Percentiles rank a stretch among this genome's conserved stretches.
Conservation (phyloP, 208 protist genomes). For the Borovskyia barvae region DNA sequence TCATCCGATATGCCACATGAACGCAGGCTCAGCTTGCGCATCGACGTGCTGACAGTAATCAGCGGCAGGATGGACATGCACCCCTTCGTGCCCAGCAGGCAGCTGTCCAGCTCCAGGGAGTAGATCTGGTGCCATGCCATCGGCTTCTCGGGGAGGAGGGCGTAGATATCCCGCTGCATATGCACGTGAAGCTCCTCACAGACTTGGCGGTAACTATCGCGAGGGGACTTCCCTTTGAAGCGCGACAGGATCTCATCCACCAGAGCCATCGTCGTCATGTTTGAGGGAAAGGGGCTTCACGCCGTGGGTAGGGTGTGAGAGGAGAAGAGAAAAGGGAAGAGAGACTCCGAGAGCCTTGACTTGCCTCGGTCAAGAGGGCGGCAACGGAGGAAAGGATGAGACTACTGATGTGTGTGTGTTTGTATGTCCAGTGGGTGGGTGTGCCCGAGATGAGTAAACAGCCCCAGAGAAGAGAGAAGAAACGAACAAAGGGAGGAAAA, state of each 20-base stretch:
- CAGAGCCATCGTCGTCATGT: constrained; percentile 74
- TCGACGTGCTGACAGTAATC: constrained; percentile 60
- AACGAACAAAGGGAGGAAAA: too few species aligned
- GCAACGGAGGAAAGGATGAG: too few species aligned
- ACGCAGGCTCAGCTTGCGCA: constrained; percentile 61
- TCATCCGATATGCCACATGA: constrained; percentile 72
- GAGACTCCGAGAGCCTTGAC: too few species aligned
- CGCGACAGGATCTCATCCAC: constrained; percentile 66
- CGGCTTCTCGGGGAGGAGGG: constrained; percentile 53
- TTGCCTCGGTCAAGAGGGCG: too few species aligned
- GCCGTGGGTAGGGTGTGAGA: not conserved
- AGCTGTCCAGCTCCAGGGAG: constrained; percentile 52
- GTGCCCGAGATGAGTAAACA: too few species aligned
- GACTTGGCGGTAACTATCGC: constrained; percentile 71
- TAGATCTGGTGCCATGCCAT: constrained; percentile 66
- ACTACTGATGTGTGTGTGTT: too few species aligned
- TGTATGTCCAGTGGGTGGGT: too few species aligned
- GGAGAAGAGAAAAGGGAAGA: not conserved
- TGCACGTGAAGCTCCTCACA: constrained; percentile 72
- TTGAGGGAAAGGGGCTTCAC: too few species aligned
- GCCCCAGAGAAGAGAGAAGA: too few species aligned
- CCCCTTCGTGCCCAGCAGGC: constrained; percentile 63
- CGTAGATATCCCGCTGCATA: constrained; percentile 55
- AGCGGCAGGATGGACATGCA: constrained; percentile 79
- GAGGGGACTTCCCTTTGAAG: constrained; percentile 77